Base-by-base conservation (phyloP, 495 filamentous ascomycete genomes). In the Neurospora sp. region DNA sequence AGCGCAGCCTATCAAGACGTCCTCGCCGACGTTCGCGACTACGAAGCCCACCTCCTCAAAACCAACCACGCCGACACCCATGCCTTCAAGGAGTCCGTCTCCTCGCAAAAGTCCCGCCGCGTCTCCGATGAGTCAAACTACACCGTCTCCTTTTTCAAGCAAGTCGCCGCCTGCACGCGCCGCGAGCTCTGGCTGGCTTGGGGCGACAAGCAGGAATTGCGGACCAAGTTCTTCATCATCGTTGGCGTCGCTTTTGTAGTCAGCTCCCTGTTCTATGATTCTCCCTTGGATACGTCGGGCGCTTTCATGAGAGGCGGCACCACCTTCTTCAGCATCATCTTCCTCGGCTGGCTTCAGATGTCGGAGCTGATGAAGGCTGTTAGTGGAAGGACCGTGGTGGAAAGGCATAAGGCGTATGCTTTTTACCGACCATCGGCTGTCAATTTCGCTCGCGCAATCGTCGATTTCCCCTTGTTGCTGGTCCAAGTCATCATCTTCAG, bases 341-440 rank as follows among this genome's bases (percentile, higher is more conserved):
- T 95, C 84, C 94, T 94, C 75, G 87, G 92, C 38, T 85, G 96
- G 41, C 85, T 95, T 31, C 91, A 93, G 17, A 80, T 97, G 22
- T 87, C 91, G 8, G 93, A 96, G 75, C 83, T 95, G 40, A 93
- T 90, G 17, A 82, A 89, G 37, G 87, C 90, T 3, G 95, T 94
- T 75, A 79, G 85, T 4, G 88, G 88, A 10, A 86, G 91, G 37
- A 92, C 91, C 3, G 91, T 97, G 59, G 81, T 97, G 44, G 83
- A 93, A 72, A 94, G 96, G 74, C 94, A 97, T 79, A 92, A 93
- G 80, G 89, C 87, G 72, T 96, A 93, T 77, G 91, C 91, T 3
- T 95, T 96, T 78, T 95, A 95, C 77, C 89, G 92, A 3, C 93
- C 94, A 14, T 86, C 91, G 3, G 93, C 94, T 53, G 93, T 90